Conservation (phyloP, 306 rosid species). For the Casuarina glauca region DNA sequence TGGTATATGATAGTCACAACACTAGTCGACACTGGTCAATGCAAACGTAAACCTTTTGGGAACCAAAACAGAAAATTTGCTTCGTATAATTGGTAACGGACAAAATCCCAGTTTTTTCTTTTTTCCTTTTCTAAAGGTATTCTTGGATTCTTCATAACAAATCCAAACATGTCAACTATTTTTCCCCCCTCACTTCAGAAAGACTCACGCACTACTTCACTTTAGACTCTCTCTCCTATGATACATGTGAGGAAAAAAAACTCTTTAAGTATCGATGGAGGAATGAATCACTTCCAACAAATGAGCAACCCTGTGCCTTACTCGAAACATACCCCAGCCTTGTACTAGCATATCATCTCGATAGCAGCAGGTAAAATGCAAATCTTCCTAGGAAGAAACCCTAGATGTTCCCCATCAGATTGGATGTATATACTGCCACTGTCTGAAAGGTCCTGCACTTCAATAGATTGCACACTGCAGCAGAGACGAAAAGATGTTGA, state of each 20-base stretch:
- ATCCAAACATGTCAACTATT: not conserved
- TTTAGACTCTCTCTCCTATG: not conserved
- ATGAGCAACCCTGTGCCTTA: not conserved
- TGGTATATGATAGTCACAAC: too few species aligned
- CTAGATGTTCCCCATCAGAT: constrained; percentile 92
- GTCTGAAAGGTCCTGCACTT: constrained; percentile 74
- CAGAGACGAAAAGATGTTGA: constrained; percentile 8
- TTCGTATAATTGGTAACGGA: not conserved
- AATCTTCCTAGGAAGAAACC: constrained; percentile 83
- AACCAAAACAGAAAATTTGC: not conserved
- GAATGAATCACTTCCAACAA: not conserved
- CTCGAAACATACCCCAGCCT: constrained; percentile 1
- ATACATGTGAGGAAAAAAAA: not conserved
- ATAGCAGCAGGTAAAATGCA: constrained; percentile 68
- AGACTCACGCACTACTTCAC: not conserved
- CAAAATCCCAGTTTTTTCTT: not conserved
- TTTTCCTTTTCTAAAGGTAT: not conserved
- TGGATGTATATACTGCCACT: constrained; percentile 63
- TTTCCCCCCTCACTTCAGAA: not conserved
- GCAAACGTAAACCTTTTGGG: not conserved
- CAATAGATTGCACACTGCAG: constrained; percentile 63
- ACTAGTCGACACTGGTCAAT: not conserved
- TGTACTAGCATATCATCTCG: constrained; percentile 76
- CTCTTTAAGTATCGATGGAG: not conserved
- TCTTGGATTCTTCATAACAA: not conserved